phyloP scores from a whole-genome alignment of 2,329 filamentous ascomycete species.

The Remersonia thermophila region DNA sequence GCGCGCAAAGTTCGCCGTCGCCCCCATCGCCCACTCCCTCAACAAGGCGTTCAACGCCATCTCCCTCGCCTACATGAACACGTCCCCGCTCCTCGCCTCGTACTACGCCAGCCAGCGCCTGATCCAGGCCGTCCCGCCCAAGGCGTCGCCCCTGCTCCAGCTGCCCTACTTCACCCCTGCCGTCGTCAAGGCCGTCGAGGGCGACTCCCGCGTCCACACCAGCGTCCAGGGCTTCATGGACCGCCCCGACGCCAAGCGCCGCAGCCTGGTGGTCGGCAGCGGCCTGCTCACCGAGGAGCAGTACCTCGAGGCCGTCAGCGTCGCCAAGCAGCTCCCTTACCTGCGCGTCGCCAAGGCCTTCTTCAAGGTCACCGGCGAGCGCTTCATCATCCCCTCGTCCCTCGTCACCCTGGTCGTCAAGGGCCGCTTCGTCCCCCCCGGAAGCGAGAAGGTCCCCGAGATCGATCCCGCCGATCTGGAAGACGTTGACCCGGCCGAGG shows the following conservation, averaged over 20 bases:
- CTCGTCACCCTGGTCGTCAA: conserved; percentile 93
- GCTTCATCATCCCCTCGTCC: conserved; percentile 80
- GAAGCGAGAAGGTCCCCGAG: conserved; percentile 59
- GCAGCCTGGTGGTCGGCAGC: conserved; percentile 56
- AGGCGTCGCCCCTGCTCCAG: conserved; percentile 78
- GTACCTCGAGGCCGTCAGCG: conserved; percentile 60
- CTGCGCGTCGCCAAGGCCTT: conserved; percentile 84
- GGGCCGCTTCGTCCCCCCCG: conserved; percentile 83
- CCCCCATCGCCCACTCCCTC: conserved; percentile 71
- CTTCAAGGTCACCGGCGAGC: conserved; percentile 96
- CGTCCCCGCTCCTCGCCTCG: conserved; percentile 67
- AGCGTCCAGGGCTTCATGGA: conserved; percentile 83
- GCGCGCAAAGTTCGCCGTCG: conserved; percentile 78
- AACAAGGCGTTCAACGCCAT: conserved; percentile 83
- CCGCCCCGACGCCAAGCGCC: conserved; percentile 61
- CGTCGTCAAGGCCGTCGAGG: conserved; percentile 56
- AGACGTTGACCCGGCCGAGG: conserved; percentile 85
- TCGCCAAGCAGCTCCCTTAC: conserved; percentile 74
- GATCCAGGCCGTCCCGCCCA: conserved; percentile 78
- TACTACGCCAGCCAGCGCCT: conserved; percentile 76
- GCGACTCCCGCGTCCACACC: conserved; percentile 61
- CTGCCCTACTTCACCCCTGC: conserved; percentile 71
- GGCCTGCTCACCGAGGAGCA: conserved; percentile 61
- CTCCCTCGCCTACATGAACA: conserved; percentile 74
- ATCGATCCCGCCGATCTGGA: conserved; percentile 71